Evolutionary conservation across 176 grass and related monocot genomes (phyloP).

Genomic region (Bolboschoenus planiculmis): DNA sequence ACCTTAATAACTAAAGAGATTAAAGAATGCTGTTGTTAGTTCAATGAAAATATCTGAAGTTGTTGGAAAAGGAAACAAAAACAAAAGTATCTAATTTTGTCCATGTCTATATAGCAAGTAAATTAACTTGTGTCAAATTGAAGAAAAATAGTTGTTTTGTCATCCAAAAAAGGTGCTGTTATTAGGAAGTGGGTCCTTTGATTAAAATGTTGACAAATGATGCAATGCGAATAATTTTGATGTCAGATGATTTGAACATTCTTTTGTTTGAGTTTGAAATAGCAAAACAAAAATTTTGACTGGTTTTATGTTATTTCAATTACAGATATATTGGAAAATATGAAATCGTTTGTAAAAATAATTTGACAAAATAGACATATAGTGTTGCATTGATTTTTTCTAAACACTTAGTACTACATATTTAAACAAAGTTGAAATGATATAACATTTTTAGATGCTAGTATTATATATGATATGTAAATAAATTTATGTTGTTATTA

Average conservation of each 20-base stretch:
- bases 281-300: neutral
- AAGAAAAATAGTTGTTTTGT: neutral
- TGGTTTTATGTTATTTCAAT: neutral
- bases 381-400: too few relatives aligned
- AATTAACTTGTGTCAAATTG: neutral
- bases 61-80: neutral
- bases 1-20: constrained; percentile 21
- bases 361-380: neutral
- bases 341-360: neutral
- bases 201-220: neutral
- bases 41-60: constrained; percentile 20
- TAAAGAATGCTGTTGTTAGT: constrained; percentile 11
- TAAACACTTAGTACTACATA: neutral
- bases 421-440: neutral
- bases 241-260: neutral
- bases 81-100: neutral
- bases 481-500: too few relatives aligned
- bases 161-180: neutral
- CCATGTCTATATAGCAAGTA: neutral
- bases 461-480: neutral
- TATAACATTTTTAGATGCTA: neutral
- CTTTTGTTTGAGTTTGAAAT: neutral
- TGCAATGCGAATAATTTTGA: neutral
- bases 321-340: neutral
- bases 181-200: neutral